Base-by-base conservation (phyloP, 1,284 basidiomycete species). In the Pascua guehoae region DNA sequence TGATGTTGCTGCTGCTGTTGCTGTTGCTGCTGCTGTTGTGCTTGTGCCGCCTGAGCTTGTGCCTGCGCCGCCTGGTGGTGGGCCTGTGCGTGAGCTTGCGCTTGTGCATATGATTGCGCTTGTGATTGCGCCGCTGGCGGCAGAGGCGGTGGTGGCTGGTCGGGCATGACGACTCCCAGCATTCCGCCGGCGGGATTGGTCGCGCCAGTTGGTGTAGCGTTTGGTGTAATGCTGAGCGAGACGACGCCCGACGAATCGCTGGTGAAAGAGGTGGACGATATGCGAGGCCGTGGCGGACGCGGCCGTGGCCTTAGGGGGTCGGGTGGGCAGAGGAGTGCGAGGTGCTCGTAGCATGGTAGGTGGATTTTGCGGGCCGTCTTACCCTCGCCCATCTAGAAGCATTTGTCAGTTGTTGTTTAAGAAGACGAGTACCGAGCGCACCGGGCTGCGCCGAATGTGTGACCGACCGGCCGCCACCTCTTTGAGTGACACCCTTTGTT, bases 291-390 rank as follows among this genome's bases (percentile, higher is more conserved):
- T 7, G 51, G 32, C 8, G 53, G 53, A 5, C 60, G 49, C 17
- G 46, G 50, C 4, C 52, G 51, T n/a, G 42, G 45, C 5, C 51
- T 49, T 11, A 32, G 24, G 7, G 41, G 17, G n/a, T 65, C 60
- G 16, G 39, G 24, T 1, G 67, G 56, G 53, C 72, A 74, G 4
- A 74, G 60, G 0, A 69, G 47, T 3, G 62, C 58, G 4, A 74
- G 59, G 5, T 63, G 56, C 43, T 73, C 68, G 57, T 63, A 74
- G 36, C 58, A 66, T 10, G 71, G 70, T 14, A 74, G 53, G 42
- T 71, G 65, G 43, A 74, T 70, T 57, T 70, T 70, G 41, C 65
- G 66, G 40, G 61, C 63, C 56, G 71, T 73, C 53, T 65, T 62
- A 2, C 64, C 61, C 15, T 72, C 69, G 15, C 60, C 51, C 8